These are phyloP conservation scores for Sedum album DNA, from an alignment of 164 flowering plant species.

Conservation along the genomic window DNA sequence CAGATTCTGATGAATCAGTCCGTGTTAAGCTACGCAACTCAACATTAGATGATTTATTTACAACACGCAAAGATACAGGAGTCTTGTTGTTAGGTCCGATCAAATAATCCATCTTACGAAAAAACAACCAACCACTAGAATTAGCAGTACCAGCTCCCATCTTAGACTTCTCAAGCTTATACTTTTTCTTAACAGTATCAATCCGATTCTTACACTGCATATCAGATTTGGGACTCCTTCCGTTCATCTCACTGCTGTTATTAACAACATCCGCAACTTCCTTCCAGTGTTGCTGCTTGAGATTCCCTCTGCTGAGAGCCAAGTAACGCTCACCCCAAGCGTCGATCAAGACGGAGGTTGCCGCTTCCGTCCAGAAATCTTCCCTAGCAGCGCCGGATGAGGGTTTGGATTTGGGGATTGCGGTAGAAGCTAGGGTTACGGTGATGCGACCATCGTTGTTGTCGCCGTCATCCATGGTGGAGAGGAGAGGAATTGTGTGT, in stretches of 20 bases:
- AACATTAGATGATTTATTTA: too few relatives aligned
- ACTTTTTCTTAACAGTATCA: too few relatives aligned
- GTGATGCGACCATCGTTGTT: not conserved
- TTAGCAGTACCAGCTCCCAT: slow-evolving; percentile 78
- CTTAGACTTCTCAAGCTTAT: too few relatives aligned
- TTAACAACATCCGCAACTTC: slow-evolving; percentile 68
- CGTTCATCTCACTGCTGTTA: slow-evolving; percentile 40
- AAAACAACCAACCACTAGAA: slow-evolving; percentile 59
- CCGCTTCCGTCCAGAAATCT: slow-evolving; percentile 90
- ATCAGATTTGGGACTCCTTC: slow-evolving; percentile 56
- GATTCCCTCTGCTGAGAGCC: slow-evolving; percentile 65
- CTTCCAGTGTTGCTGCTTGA: slow-evolving; percentile 85
- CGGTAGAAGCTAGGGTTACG: too few relatives aligned
- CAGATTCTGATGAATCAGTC: slow-evolving; percentile 29
- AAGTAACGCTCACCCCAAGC: slow-evolving; percentile 91
- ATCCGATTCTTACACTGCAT: too few relatives aligned
- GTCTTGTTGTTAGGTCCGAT: slow-evolving; percentile 40
- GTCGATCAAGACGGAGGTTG: slow-evolving; percentile 63
- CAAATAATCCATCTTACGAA: slow-evolving; percentile 40
- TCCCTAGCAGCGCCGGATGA: slow-evolving; percentile 46
- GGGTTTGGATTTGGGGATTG: too few relatives aligned
- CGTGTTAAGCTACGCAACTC: too few relatives aligned
- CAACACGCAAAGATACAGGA: not conserved
- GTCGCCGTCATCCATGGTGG: not conserved
- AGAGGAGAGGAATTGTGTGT: too few relatives aligned